Conservation (phyloP, 768 basidiomycete genomes). For the Tulasnella sp. region DNA sequence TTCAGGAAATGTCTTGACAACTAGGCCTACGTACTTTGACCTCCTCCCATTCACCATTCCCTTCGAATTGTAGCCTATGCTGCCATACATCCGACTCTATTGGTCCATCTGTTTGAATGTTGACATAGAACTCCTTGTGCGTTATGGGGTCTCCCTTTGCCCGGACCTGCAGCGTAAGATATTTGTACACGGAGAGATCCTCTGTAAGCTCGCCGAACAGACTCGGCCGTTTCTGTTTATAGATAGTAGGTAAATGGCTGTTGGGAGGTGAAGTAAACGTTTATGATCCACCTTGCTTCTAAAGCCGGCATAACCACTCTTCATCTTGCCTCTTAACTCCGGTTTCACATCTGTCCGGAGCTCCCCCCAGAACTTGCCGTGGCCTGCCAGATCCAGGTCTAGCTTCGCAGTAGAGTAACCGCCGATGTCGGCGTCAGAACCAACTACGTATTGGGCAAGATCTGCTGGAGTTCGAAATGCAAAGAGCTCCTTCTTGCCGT, state of each 20-base stretch:
- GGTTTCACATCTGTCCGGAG: conserved; percentile 61
- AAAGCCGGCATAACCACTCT: conserved; percentile 87
- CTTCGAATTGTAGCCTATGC: conserved; percentile 74
- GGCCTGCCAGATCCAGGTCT: conserved; percentile 46
- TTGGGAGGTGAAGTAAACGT: neutral
- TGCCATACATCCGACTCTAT: conserved; percentile 87
- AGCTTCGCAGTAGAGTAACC: conserved; percentile 70
- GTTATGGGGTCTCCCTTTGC: conserved; percentile 66
- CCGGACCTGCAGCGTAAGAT: conserved; percentile 69
- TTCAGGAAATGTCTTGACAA: conserved; percentile 4
- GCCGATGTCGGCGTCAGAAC: conserved; percentile 84
- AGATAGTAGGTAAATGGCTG: neutral
- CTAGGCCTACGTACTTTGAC: conserved; percentile 46
- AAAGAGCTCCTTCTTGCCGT: conserved; percentile 49
- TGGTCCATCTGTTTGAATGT: conserved; percentile 80
- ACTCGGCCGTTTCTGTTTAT: conserved; percentile 53
- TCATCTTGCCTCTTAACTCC: conserved; percentile 54
- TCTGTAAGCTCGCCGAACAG: conserved; percentile 79
- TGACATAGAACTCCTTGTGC: conserved; percentile 81
- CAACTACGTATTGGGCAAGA: conserved; percentile 55
- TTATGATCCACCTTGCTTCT: conserved; percentile 54
- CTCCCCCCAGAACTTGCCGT: conserved; percentile 65
- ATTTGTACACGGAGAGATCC: conserved; percentile 73
- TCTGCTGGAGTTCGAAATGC: conserved; percentile 51
- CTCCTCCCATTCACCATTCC: conserved; percentile 65